Conservation (phyloP, 2,329 filamentous ascomycete genomes). For the Alternaria longipes region DNA sequence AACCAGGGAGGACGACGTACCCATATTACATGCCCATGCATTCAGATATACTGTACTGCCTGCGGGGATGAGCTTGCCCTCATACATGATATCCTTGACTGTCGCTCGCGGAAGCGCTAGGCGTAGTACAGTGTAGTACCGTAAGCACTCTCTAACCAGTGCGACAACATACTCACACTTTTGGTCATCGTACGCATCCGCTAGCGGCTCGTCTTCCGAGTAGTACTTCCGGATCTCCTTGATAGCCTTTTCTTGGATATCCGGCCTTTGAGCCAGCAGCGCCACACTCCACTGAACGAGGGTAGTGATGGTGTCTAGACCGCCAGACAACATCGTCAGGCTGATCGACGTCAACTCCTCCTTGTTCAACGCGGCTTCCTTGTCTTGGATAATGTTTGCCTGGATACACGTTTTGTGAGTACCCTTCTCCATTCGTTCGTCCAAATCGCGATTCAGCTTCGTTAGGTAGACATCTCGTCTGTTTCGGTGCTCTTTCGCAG, state of each 20-base stretch:
- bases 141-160: conserved; percentile 68
- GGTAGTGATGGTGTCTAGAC: conserved; percentile 72
- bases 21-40: conserved; percentile 75
- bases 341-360: conserved; percentile 72
- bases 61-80: conserved; percentile 67
- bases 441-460: conserved; percentile 65
- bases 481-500: conserved; percentile 67
- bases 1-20: conserved; percentile 58
- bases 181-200: conserved; percentile 69
- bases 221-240: conserved; percentile 66
- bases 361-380: conserved; percentile 68
- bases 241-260: conserved; percentile 69
- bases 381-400: conserved; percentile 71
- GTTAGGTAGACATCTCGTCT: conserved; percentile 69
- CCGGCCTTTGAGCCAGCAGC: conserved; percentile 66
- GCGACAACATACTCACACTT: conserved; percentile 71
- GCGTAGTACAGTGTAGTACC: conserved; percentile 70
- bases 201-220: conserved; percentile 63
- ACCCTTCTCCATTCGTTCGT: conserved; percentile 68
- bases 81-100: conserved; percentile 67
- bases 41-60: conserved; percentile 73
- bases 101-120: conserved; percentile 70
- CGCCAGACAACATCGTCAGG: conserved; percentile 73
- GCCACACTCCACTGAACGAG: conserved; percentile 72
- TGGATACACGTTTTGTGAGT: conserved; percentile 72